phyloP scores from a whole-genome alignment of 257 asterid species.

The Schizonepeta tenuifolia region DNA sequence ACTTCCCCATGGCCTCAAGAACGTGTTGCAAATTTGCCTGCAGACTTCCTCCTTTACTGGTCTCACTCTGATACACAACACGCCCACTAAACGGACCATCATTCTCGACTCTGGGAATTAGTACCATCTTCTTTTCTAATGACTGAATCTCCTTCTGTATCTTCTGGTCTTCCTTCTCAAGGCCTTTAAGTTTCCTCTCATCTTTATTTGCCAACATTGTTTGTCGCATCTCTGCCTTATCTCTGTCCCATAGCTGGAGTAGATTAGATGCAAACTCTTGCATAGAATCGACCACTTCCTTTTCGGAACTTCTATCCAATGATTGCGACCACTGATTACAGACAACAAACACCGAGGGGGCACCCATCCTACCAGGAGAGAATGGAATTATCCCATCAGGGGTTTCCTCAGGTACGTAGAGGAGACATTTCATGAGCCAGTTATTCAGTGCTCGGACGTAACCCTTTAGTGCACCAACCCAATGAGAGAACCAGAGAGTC shows the following conservation, averaged over 20 bases:
- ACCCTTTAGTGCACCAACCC: conserved; percentile 79
- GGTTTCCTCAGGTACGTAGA: conserved; percentile 90
- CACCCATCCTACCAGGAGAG: conserved; percentile 92
- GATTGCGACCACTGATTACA: conserved; percentile 91
- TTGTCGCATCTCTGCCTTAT: conserved; percentile 70
- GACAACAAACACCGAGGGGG: conserved; percentile 78
- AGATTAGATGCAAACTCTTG: conserved; percentile 69
- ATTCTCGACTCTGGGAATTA: conserved; percentile 35
- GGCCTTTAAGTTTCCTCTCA: conserved; percentile 71
- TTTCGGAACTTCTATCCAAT: conserved; percentile 71
- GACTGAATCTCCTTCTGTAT: conserved; percentile 86
- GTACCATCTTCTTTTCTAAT: conserved; percentile 65
- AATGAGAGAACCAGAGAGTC: conserved; percentile 76
- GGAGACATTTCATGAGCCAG: conserved; percentile 94
- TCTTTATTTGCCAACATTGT: conserved; percentile 70
- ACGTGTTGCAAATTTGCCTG: conserved; percentile 73
- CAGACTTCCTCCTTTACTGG: conserved; percentile 64
- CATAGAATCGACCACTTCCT: conserved; percentile 84
- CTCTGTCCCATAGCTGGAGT: conserved; percentile 79
- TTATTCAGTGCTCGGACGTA: conserved; percentile 67
- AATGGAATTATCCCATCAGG: conserved; percentile 80
- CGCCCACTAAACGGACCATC: conserved; percentile 36
- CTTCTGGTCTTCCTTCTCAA: conserved; percentile 86
- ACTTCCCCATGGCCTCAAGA: conserved; percentile 90
- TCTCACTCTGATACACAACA: conserved; percentile 81